Evolutionary conservation across 164 flowering plant genomes (phyloP).

Genomic region (Vitis cinerea): DNA sequence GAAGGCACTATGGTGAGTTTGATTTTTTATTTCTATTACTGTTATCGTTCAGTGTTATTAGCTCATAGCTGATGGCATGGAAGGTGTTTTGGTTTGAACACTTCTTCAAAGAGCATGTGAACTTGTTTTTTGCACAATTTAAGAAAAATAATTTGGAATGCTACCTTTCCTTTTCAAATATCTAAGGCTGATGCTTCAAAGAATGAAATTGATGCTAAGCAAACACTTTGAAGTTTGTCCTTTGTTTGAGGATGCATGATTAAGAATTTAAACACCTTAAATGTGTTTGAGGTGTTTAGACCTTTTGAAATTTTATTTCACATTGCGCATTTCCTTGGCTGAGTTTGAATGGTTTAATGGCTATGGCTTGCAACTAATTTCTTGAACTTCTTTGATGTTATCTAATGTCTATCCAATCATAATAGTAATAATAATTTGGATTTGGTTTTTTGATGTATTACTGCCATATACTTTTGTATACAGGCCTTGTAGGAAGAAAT

Average conservation of each 20-base stretch:
- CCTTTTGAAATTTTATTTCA: no score
- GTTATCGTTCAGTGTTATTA: no score
- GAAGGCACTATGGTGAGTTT: slow-evolving; percentile 90
- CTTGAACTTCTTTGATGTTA: no score
- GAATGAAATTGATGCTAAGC: neutral
- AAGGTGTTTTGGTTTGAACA: slow-evolving; percentile 1
- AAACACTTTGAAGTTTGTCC: neutral
- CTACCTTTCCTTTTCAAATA: neutral
- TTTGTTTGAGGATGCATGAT: neutral
- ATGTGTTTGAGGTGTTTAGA: no score
- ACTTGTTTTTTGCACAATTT: neutral
- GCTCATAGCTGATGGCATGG: no score
- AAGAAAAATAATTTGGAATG: neutral
- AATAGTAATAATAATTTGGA: neutral
- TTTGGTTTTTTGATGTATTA: neutral
- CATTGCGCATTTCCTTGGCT: no score
- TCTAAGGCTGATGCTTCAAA: neutral
- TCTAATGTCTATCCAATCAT: no score
- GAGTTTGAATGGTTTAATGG: no score
- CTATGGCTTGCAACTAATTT: no score
- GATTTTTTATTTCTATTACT: neutral
- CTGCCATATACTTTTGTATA: neutral
- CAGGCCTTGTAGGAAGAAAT: slow-evolving; percentile 98
- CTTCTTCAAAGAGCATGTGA: neutral
- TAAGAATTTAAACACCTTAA: no score